Base-by-base conservation (phyloP, 1,284 basidiomycete genomes). In the Dichomitus squalens region DNA sequence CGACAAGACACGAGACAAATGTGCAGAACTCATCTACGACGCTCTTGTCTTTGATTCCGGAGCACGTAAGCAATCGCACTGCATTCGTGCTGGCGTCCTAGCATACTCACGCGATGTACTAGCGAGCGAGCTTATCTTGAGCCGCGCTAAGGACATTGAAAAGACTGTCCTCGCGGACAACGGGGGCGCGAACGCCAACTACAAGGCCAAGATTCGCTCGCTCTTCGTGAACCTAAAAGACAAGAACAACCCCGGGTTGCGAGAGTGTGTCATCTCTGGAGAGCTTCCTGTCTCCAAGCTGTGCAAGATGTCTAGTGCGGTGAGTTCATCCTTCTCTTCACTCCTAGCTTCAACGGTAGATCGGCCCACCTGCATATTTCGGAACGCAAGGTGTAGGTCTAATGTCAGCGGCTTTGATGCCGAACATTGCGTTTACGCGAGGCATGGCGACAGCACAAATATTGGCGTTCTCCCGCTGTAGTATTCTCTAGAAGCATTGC, bases 201-300 rank as follows among this genome's bases (percentile, higher is more conserved):
- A 95, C 73, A 88, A 86, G 63, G 73, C 79, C 72, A 98, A 95
- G 73, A 92, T 98, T 59, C 88, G 96, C 27, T 89, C 88, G n/a
- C 76, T 98, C 36, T 96, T 86, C 70, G 88, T 97, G 66, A 98
- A 91, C 73, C 79, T 99, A 65, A 98, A 97, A 73, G 96, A 97
- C 75, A 96, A 95, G 76, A 88, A 89, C 67, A 98, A 99, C 72
- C 95, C 95, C 8, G 83, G 84, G 21, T 74, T 99, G 52, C 84
- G 96, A 33, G 90, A 90, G 68, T 88, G 86, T 65, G 87, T 99
- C 57, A 88, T 96, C 18, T 83, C 87, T 47, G 95, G 95, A 0
- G 88, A 92, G 25, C 77, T 98, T 0, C 66, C 82, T 0, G 83
- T 88, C 0, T 82, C 85, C 25, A 85, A 79, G 64, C 86, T 98